These are phyloP conservation scores for Pestalotiopsis sp. DNA, from an alignment of 2,329 filamentous ascomycete genomes.

Conservation along the genomic window DNA sequence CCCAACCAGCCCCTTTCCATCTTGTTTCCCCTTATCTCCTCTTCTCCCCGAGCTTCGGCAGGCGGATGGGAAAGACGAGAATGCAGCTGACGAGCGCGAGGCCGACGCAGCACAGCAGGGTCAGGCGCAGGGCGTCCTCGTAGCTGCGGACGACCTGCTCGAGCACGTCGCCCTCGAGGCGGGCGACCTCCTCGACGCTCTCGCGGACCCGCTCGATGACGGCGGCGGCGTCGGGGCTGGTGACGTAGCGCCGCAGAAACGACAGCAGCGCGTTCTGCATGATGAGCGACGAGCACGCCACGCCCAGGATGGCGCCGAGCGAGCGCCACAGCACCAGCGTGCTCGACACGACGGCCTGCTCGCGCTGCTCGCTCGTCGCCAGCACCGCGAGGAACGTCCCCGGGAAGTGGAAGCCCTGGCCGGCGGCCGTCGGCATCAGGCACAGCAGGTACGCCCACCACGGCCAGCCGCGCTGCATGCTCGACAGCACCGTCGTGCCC, in stretches of 20 bases:
- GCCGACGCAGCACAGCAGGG: constrained; percentile 45
- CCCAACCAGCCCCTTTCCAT: neutral
- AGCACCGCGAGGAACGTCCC: constrained; percentile 66
- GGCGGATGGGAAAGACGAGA: constrained; percentile 52
- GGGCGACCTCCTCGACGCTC: constrained; percentile 57
- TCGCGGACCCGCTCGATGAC: constrained; percentile 55
- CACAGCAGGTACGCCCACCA: constrained; percentile 56
- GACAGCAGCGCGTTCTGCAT: constrained; percentile 70
- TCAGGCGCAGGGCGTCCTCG: constrained; percentile 50
- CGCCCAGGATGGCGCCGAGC: constrained; percentile 73
- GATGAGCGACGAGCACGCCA: constrained; percentile 71
- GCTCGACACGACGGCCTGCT: constrained; percentile 70
- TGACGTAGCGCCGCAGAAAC: constrained; percentile 62
- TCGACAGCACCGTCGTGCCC: constrained; percentile 53
- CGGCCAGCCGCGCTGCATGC: constrained; percentile 54
- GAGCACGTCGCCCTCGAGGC: constrained; percentile 38
- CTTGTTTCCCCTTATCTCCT: constrained; percentile 29
- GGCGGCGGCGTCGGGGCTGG: constrained; percentile 44
- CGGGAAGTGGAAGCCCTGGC: constrained; percentile 67
- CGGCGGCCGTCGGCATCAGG: constrained; percentile 59
- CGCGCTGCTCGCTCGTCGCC: constrained; percentile 58
- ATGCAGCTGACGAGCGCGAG: constrained; percentile 51
- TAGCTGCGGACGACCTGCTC: constrained; percentile 61
- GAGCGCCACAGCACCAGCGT: constrained; percentile 74
- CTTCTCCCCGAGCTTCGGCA: constrained; percentile 54